Conservation (phyloP, 495 filamentous ascomycete species). For the Hyaloscypha variabilis region DNA sequence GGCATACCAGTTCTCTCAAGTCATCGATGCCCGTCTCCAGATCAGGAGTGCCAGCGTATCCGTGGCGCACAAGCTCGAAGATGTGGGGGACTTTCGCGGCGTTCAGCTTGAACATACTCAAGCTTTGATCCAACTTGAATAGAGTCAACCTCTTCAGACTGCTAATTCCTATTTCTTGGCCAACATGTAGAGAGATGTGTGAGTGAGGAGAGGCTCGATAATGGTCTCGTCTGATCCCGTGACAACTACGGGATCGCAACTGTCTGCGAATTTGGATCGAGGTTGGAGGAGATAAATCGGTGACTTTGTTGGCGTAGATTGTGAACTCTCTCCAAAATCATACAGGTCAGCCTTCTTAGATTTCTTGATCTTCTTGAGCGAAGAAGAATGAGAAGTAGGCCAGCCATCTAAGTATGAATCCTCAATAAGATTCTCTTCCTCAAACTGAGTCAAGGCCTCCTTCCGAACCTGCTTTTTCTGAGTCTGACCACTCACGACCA, state of each 20-base stretch:
- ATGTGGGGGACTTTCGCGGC: background rate
- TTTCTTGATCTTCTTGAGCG: background rate
- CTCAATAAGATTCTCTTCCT: background rate
- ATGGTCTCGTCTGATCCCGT: background rate
- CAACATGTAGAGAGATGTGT: constrained; percentile 13
- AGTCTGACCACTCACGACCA: background rate
- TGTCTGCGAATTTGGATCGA: background rate
- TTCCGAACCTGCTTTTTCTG: background rate
- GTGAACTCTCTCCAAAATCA: background rate
- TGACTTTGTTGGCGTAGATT: background rate
- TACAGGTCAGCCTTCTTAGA: background rate
- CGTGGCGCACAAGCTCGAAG: constrained; percentile 12
- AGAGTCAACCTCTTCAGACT: constrained; percentile 8
- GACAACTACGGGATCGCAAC: background rate
- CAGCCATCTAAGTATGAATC: no score
- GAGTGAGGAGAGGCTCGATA: constrained; percentile 1
- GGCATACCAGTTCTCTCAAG: constrained; percentile 17
- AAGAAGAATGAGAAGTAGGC: background rate
- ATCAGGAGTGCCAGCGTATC: constrained; percentile 9
- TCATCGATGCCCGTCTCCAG: constrained; percentile 11
- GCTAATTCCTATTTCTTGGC: constrained; percentile 4
- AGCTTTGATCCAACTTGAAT: constrained; percentile 15
- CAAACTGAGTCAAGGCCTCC: no score
- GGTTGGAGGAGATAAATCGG: background rate
- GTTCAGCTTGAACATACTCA: constrained; percentile 1